Conservation (phyloP, 352 stramenopile genomes). For the Thalassiosira allenii region DNA sequence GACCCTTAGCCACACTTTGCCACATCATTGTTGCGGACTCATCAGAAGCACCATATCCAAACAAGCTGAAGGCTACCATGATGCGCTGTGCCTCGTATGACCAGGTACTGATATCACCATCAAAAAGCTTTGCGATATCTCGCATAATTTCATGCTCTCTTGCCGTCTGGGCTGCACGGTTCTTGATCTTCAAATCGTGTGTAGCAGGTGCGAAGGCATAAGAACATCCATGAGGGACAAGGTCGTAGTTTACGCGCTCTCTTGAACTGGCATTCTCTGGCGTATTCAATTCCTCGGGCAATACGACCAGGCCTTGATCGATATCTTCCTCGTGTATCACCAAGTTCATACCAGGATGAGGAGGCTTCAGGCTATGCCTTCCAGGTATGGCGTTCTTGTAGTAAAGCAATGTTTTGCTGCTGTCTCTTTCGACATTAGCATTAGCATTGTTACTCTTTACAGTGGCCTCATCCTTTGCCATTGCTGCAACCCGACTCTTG, state of each 20-base stretch:
- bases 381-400: too few relatives aligned
- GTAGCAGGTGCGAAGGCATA: neutral
- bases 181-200: neutral
- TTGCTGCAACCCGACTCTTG: too few relatives aligned
- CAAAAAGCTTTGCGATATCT: neutral
- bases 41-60: slow-evolving; percentile 31
- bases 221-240: too few relatives aligned
- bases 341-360: neutral
- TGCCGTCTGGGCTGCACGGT: neutral
- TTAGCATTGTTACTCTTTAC: neutral
- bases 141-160: neutral
- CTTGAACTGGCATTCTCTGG: too few relatives aligned
- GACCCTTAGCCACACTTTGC: slow-evolving; percentile 5
- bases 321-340: too few relatives aligned
- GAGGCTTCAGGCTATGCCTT: too few relatives aligned
- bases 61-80: slow-evolving; percentile 8
- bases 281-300: too few relatives aligned
- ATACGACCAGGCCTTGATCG: too few relatives aligned
- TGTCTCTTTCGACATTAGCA: neutral
- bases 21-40: slow-evolving; percentile 10
- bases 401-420: neutral
- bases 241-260: too few relatives aligned
- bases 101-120: neutral
- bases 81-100: neutral
- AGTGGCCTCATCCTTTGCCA: too few relatives aligned